Conservation (phyloP, 139 green algal genomes). For the Yamagishiella unicocca region DNA sequence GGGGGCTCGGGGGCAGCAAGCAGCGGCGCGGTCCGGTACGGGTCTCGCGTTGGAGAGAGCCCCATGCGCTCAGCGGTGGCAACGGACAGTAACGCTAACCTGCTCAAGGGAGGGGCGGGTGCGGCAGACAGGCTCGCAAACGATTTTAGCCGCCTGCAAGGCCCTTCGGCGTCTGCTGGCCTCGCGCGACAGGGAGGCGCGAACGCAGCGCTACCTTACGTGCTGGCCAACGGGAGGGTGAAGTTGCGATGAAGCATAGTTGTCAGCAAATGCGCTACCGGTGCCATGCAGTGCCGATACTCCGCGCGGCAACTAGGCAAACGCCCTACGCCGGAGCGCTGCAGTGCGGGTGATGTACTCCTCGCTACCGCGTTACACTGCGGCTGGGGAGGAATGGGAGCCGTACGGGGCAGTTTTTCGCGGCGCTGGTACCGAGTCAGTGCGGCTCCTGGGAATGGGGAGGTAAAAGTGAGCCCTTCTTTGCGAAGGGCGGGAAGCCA, state of each 20-base stretch:
- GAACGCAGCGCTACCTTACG: conserved; percentile 41
- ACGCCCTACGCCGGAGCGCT: too few species aligned
- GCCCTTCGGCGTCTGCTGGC: conserved; percentile 2
- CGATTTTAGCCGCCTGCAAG: conserved; percentile 39
- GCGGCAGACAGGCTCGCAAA: conserved; percentile 24
- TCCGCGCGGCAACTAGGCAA: too few species aligned
- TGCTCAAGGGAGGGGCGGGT: neutral
- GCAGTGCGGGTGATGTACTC: too few species aligned
- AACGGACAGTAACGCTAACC: neutral
- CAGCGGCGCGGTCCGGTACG: conserved; percentile 6
- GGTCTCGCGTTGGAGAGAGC: conserved; percentile 9
- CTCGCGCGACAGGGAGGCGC: conserved; percentile 7
- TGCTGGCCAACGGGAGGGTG: conserved; percentile 46
- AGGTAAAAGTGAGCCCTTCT: too few species aligned
- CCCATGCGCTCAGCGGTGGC: conserved; percentile 15
- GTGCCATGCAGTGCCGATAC: too few species aligned
- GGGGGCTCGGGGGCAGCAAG: neutral
- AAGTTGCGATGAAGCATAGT: conserved; percentile 39
- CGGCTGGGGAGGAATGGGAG: too few species aligned
- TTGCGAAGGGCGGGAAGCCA: too few species aligned
- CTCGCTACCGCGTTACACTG: too few species aligned
- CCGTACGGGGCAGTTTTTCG: too few species aligned
- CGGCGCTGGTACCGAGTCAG: too few species aligned
- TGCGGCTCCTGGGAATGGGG: too few species aligned
- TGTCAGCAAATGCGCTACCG: too few species aligned